Conservation (phyloP, 495 filamentous ascomycete genomes). For the Hypoxylon intermedium region DNA sequence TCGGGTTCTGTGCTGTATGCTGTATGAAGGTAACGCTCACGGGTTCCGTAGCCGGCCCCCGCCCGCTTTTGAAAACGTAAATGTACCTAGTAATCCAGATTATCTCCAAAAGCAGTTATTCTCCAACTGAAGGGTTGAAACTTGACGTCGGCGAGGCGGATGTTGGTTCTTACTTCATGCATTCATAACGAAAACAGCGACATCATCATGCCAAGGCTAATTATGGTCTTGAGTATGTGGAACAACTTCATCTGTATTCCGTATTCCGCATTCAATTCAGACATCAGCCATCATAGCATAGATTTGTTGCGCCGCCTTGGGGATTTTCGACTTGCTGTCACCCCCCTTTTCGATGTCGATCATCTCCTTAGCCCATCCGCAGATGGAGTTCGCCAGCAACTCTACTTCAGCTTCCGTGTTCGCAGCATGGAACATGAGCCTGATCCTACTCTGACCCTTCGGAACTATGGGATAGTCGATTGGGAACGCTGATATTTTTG, state of each 20-base stretch:
- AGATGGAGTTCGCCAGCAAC: conserved; percentile 47
- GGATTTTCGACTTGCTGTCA: conserved; percentile 33
- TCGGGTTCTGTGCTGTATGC: conserved; percentile 9
- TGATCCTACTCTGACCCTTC: conserved; percentile 55
- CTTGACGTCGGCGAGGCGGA: too few species aligned
- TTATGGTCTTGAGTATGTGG: not conserved
- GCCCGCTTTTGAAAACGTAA: too few species aligned
- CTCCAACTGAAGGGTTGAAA: too few species aligned
- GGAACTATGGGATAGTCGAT: conserved; percentile 61
- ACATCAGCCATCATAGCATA: conserved; percentile 33
- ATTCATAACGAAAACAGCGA: too few species aligned
- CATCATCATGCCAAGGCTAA: too few species aligned
- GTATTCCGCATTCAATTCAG: not conserved
- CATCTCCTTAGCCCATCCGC: conserved; percentile 50
- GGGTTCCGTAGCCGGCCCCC: conserved; percentile 11
- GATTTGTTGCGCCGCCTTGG: conserved; percentile 30
- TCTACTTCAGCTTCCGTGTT: conserved; percentile 60
- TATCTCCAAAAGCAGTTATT: not conserved
- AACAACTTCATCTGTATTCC: not conserved
- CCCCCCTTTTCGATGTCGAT: conserved; percentile 35
- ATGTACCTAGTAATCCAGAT: too few species aligned
- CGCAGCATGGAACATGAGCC: conserved; percentile 58
- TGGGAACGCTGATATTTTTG: conserved; percentile 43
- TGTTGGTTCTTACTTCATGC: too few species aligned
- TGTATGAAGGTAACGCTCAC: too few species aligned